Conservation (phyloP, 176 grass and related monocot genomes). For the Calamus simplicifolius region DNA sequence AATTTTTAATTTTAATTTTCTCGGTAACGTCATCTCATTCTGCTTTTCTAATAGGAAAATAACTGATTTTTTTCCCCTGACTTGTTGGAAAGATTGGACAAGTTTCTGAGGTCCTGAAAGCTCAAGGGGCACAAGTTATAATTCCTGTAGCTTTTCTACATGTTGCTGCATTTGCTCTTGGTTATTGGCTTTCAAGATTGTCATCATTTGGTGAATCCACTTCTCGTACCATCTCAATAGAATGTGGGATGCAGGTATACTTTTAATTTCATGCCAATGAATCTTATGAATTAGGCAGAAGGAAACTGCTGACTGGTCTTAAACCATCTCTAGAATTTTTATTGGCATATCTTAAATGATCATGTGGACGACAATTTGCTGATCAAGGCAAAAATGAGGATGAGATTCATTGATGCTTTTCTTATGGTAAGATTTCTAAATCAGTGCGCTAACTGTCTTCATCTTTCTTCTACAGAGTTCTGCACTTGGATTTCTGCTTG, state of each 20-base stretch:
- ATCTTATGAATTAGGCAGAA: too few species aligned
- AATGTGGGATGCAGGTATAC: slow-evolving; percentile 96
- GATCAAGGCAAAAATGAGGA: not conserved
- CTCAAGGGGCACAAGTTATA: slow-evolving; percentile 79
- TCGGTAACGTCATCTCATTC: too few species aligned
- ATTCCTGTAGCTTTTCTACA: slow-evolving; percentile 76
- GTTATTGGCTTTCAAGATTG: slow-evolving; percentile 67
- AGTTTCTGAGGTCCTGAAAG: slow-evolving; percentile 77
- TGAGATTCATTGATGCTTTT: slow-evolving; percentile 9
- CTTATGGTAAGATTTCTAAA: not conserved
- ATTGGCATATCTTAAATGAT: too few species aligned
- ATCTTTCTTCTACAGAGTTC: slow-evolving; percentile 51
- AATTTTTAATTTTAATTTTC: not conserved
- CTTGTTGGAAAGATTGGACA: slow-evolving; percentile 97
- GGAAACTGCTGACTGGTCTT: too few species aligned
- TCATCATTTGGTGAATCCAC: slow-evolving; percentile 86
- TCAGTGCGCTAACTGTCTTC: too few species aligned
- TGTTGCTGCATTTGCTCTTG: slow-evolving; percentile 73
- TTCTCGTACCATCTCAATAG: slow-evolving; percentile 90
- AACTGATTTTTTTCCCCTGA: slow-evolving; percentile 9
- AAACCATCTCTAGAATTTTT: too few species aligned
- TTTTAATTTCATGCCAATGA: not conserved
- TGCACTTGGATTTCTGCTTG: slow-evolving; percentile 94
- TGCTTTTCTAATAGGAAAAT: too few species aligned
- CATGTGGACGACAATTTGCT: not conserved